These are phyloP conservation scores for Tilletiaria anomala DNA, from an alignment of 1,284 basidiomycete genomes.

Conservation along the genomic window DNA sequence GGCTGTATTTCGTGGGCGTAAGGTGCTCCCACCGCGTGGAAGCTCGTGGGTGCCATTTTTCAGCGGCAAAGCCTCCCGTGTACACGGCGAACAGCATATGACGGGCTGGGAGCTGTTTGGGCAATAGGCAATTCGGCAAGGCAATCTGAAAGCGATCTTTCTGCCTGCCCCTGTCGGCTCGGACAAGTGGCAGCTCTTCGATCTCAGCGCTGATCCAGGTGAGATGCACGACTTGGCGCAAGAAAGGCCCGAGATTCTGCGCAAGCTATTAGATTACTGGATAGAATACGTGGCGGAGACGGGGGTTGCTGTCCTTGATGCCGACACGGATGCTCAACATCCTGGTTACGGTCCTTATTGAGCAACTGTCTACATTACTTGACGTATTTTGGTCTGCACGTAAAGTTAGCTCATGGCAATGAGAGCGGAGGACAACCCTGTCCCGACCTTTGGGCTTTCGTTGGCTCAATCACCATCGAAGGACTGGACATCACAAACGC, in stretches of 20 bases:
- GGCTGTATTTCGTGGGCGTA: slow-evolving; percentile 1
- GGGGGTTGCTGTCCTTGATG: neutral
- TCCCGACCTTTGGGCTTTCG: too few species aligned
- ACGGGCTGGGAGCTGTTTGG: slow-evolving; percentile 20
- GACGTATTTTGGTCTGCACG: too few species aligned
- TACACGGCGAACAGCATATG: slow-evolving; percentile 8
- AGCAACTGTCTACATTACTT: too few species aligned
- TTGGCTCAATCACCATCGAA: too few species aligned
- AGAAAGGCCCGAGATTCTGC: slow-evolving; percentile 10
- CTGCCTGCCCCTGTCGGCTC: slow-evolving; percentile 9
- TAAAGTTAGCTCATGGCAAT: too few species aligned
- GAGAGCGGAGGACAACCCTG: too few species aligned
- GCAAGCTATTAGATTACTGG: neutral
- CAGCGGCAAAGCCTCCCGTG: neutral
- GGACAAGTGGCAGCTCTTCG: slow-evolving; percentile 26
- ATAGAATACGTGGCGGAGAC: neutral
- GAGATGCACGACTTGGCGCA: slow-evolving; percentile 25
- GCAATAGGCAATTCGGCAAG: slow-evolving; percentile 23
- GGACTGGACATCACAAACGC: too few species aligned
- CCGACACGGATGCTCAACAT: neutral
- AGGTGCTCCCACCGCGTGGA: slow-evolving; percentile 5
- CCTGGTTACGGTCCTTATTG: too few species aligned
- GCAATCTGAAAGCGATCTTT: slow-evolving; percentile 23
- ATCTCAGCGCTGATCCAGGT: slow-evolving; percentile 25
- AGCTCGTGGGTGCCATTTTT: slow-evolving; percentile 9